Base-by-base conservation (phyloP, 208 protist genomes). In the Strigomonas oncopelti region DNA sequence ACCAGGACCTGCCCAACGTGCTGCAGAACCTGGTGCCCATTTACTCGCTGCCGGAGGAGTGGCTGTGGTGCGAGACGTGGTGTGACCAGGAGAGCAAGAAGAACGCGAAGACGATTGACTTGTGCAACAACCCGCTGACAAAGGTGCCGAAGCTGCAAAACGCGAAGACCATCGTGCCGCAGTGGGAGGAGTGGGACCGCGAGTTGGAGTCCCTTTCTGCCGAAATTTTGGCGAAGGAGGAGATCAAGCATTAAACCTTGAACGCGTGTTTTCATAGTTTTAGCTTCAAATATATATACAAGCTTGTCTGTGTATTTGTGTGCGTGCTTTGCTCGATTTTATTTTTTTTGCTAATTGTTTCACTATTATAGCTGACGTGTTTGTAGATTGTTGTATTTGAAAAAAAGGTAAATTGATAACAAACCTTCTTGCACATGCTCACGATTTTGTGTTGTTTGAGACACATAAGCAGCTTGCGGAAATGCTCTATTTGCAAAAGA, bases 51-150 rank as follows among this genome's bases (percentile, higher is more conserved):
- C 97, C 97, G 18, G 95, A 98, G 78, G 92, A 99, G 70, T 99
- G 98, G 97, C 87, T 99, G n/a, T 99, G 96, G 97, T 99, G 98
- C 72, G 98, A 99, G 74, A 98, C 97, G 45, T 99, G 98, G 98
- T 99, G 98, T 77, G 84, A 80, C 53, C 75, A 95, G 0, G 76
- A 88, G 53, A 93, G 86, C 75, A 98, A 98, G 72, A 61, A 71
- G 0, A 79, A 70, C n/a, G 96, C 97, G 14, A 99, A 98, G 81
- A 98, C 96, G 14, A 99, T 99, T 65, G 97, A 99, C 77, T 72
- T 99, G 36, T 98, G 97, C 82, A 98, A 99, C 80, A 99, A 98
- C 75, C 97, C 97, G 11, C 51, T 97, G 22, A 99, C 97, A 0
- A 98, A 98, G 72, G 92, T 91, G 74, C 91, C 95, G 27, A 99